phyloP scores from a whole-genome alignment of 106 monocot species.

The Allium cepa region DNA sequence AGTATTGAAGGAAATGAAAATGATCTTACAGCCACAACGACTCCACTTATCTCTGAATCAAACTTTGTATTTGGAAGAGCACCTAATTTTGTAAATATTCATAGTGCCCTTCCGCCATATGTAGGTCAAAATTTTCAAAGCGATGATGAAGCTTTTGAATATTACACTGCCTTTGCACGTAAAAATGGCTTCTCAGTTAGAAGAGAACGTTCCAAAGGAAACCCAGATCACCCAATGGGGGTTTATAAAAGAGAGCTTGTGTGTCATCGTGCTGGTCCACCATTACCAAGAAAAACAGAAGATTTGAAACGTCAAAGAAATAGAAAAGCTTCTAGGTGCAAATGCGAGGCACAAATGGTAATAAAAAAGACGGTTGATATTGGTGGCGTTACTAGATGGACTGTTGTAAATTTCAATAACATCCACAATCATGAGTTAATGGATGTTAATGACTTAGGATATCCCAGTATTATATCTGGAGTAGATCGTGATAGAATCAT shows the following conservation, averaged over 20 bases:
- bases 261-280: conserved; percentile 71
- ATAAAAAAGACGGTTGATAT: conserved; percentile 51
- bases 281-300: conserved; percentile 34
- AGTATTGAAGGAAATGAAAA: conserved; percentile 11
- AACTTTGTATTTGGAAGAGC: conserved; percentile 17
- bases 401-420: conserved; percentile 67
- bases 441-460: conserved; percentile 42
- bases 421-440: conserved; percentile 73
- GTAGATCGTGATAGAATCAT: conserved; percentile 51
- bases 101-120: conserved; percentile 27
- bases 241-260: conserved; percentile 77
- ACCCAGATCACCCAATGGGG: conserved; percentile 67
- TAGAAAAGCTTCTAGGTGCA: conserved; percentile 60
- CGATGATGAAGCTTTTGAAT: conserved; percentile 77
- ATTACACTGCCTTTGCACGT: conserved; percentile 57
- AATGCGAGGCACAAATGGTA: conserved; percentile 81
- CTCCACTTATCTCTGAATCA: conserved; percentile 12
- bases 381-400: conserved; percentile 41
- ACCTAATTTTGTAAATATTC: conserved; percentile 9
- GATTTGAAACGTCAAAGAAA: conserved; percentile 55
- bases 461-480: conserved; percentile 48
- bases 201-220: conserved; percentile 79
- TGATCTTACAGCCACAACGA: conserved; percentile 10
- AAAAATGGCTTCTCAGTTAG: conserved; percentile 70
- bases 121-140: conserved; percentile 64